These are phyloP conservation scores for Phytophthora ramorum DNA, from an alignment of 352 stramenopile species.

Conservation along the genomic window DNA sequence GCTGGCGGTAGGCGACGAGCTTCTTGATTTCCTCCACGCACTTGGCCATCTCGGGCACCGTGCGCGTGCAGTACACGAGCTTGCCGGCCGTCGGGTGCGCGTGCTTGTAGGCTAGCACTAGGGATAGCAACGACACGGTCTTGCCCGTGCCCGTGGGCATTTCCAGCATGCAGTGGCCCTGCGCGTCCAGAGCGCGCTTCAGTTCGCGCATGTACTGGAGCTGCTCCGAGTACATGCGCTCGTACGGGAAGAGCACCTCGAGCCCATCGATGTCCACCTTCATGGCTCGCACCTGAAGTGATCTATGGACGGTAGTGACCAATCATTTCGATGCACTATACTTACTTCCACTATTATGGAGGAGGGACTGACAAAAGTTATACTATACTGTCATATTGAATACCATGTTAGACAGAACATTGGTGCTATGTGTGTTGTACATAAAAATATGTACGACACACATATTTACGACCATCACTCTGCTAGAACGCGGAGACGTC, in stretches of 20 bases:
- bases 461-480: slow-evolving; percentile 3
- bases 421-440: slow-evolving; percentile 8
- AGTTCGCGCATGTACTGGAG: slow-evolving; percentile 99
- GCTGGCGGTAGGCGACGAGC: slow-evolving; percentile 86
- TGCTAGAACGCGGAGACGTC: not conserved
- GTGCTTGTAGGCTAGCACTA: slow-evolving; percentile 96
- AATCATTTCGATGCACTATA: too few relatives aligned
- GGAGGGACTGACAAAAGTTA: too few relatives aligned
- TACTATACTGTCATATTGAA: too few relatives aligned
- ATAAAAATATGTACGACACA: not conserved
- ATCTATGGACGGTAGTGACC: too few relatives aligned
- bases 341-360: too few relatives aligned
- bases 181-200: slow-evolving; percentile 97
- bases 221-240: slow-evolving; percentile 98
- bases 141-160: slow-evolving; percentile 99
- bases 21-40: slow-evolving; percentile 98
- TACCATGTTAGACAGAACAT: too few relatives aligned
- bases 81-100: slow-evolving; percentile 96
- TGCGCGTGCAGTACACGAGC: slow-evolving; percentile 99
- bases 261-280: slow-evolving; percentile 96
- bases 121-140: slow-evolving; percentile 96
- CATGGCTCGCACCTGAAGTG: too few relatives aligned
- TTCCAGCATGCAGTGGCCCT: slow-evolving; percentile 97
- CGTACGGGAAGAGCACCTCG: slow-evolving; percentile 98
- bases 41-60: slow-evolving; percentile 99